Evolutionary conservation across 2,329 filamentous ascomycete genomes (phyloP).

Genomic region (Trichoderma sp.): DNA sequence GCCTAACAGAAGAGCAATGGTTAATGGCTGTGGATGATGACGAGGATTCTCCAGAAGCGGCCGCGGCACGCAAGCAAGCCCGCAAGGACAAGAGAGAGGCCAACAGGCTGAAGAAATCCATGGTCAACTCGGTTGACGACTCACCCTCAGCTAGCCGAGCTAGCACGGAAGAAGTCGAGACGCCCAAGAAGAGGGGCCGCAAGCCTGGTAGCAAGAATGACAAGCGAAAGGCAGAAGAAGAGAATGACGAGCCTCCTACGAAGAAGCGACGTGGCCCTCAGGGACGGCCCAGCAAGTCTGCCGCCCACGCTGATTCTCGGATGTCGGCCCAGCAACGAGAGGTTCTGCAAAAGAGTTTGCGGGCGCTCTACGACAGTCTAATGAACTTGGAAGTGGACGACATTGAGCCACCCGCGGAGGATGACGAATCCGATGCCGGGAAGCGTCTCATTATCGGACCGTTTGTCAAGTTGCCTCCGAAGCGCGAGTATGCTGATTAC

Average conservation of each 20-base stretch:
- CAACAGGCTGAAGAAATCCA: conserved; percentile 67
- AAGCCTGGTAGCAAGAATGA: conserved; percentile 72
- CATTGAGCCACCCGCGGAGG: conserved; percentile 53
- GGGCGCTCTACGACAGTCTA: conserved; percentile 72
- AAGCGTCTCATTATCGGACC: conserved; percentile 87
- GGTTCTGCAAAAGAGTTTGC: conserved; percentile 76
- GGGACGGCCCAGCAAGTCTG: conserved; percentile 62
- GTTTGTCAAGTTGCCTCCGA: conserved; percentile 87
- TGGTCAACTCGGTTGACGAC: conserved; percentile 50
- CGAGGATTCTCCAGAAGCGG: conserved; percentile 89
- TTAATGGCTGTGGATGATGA: conserved; percentile 96
- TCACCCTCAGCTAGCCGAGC: conserved; percentile 78
- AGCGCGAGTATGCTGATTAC: conserved; percentile 89
- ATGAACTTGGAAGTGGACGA: conserved; percentile 83
- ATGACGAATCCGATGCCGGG: conserved; percentile 56
- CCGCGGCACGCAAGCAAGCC: conserved; percentile 84
- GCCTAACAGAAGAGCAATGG: conserved; percentile 98
- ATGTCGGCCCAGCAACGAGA: conserved; percentile 68
- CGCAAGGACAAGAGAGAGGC: conserved; percentile 74
- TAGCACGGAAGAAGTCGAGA: conserved; percentile 75
- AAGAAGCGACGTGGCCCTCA: conserved; percentile 76
- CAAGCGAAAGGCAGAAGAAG: conserved; percentile 84
- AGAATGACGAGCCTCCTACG: conserved; percentile 71
- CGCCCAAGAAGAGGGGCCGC: conserved; percentile 79
- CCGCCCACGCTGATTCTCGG: conserved; percentile 39